These are phyloP conservation scores for Trypanosoma brucei DNA, from an alignment of 208 protist species.

Conservation along the genomic window DNA sequence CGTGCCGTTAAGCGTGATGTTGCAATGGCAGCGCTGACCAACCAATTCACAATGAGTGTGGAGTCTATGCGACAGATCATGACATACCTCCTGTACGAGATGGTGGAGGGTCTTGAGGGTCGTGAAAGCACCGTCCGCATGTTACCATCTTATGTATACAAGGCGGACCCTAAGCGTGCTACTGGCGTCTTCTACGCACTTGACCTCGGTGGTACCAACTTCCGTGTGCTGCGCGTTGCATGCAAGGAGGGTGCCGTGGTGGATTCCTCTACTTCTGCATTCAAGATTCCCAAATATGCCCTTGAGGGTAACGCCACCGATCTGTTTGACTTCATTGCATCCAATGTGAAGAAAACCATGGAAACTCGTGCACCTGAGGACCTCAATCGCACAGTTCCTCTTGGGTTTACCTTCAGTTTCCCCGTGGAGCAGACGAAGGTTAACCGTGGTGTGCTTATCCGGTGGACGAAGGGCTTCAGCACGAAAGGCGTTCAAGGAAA, in stretches of 20 bases:
- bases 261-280: constrained; percentile 37
- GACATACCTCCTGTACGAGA: constrained; percentile 80
- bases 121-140: constrained; percentile 72
- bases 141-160: constrained; percentile 85
- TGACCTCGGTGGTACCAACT: constrained; percentile 90
- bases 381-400: constrained; percentile 44
- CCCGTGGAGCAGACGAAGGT: constrained; percentile 79
- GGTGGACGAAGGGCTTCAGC: constrained; percentile 91
- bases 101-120: constrained; percentile 77
- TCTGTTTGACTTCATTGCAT: constrained; percentile 88
- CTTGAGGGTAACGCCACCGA: constrained; percentile 47
- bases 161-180: constrained; percentile 39
- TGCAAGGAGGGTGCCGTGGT: constrained; percentile 49
- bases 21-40: constrained; percentile 59
- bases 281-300: constrained; percentile 48
- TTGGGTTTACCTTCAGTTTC: constrained; percentile 94
- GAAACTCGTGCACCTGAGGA: constrained; percentile 54
- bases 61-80: constrained; percentile 62
- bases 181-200: constrained; percentile 84
- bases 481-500: constrained; percentile 80
- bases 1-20: constrained; percentile 69
- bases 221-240: constrained; percentile 73
- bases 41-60: constrained; percentile 55
- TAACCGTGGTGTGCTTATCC: constrained; percentile 73
- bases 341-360: constrained; percentile 65